Conservation (phyloP, 306 rosid species). For the Datisca glomerata region DNA sequence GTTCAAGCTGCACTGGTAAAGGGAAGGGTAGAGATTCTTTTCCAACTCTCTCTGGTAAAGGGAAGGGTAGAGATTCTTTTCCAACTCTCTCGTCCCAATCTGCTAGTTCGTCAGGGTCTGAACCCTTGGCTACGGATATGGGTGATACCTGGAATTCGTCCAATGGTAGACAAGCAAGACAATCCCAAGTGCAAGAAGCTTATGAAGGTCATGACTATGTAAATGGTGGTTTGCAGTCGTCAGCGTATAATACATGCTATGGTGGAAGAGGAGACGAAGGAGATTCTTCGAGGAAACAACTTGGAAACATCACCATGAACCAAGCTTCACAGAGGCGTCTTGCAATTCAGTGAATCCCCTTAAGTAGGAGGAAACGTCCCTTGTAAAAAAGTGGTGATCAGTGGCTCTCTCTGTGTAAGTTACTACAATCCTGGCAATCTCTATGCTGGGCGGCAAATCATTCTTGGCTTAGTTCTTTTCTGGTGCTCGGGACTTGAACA, state of each 20-base stretch:
- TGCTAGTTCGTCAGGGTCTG: conserved; percentile 69
- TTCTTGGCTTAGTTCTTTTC: conserved; percentile 75
- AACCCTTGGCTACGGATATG: conserved; percentile 48
- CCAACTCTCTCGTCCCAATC: conserved; percentile 54
- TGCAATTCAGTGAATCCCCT: conserved; percentile 44
- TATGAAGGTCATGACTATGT: conserved; percentile 22
- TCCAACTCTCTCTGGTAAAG: conserved; percentile 29
- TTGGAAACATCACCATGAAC: conserved; percentile 39
- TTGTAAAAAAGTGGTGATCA: conserved; percentile 17
- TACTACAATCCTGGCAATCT: conserved; percentile 36
- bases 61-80: conserved; percentile 35
- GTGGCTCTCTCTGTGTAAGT: no score
- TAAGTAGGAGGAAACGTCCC: conserved; percentile 20
- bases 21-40: conserved; percentile 40
- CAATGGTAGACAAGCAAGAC: conserved; percentile 35
- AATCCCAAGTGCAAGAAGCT: no score
- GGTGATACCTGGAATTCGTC: conserved; percentile 68
- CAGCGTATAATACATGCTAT: no score
- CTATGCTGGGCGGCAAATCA: conserved; percentile 74
- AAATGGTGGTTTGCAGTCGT: no score
- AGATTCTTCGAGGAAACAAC: conserved; percentile 50
- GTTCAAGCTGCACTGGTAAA: conserved; percentile 28
- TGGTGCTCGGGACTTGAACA: no score
- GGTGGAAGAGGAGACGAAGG: conserved; percentile 52
- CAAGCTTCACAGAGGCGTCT: conserved; percentile 55